Base-by-base conservation (phyloP, 2,329 filamentous ascomycete genomes). In the Pochonia chlamydosporia region DNA sequence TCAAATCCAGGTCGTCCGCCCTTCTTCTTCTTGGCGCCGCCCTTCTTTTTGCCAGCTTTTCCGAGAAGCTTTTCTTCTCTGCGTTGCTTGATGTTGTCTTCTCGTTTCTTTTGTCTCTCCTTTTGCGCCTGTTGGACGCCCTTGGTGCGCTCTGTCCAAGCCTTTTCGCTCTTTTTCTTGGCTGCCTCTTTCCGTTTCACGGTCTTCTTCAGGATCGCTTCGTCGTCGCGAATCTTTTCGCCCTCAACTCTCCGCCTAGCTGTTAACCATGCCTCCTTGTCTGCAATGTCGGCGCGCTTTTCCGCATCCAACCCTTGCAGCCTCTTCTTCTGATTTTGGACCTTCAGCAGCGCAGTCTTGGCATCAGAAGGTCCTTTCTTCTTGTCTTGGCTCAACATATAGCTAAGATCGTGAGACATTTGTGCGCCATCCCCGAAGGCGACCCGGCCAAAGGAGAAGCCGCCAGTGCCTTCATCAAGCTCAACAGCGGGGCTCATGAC, bases 261-360 rank as follows among this genome's bases (percentile, higher is more conserved):
- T 41, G 87, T 92, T 49, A 96, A 75, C 93, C 93, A 99, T 49
- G 84, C 74, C 59, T 99, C 92, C 73, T 97, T 97, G 67, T 96
- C 89, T 51, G 90, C 83, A 39, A 97, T 85, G 50, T 95, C 88
- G 52, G 84, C 84, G 47, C 87, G 85, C 71, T 96, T 95, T 55
- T 82, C 79, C 1, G 85, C 81, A 57, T 92, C 87, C 60, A 96
- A 79, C 24, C 73, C 78, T 39, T 83, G 78, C 25, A 97, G 71
- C 24, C 90, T 85, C 58, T 85, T 82, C 70, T 91, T 86, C 68
- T 96, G 92, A 60, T 89, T 87, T 68, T 96, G 85, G 1, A 89
- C 82, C 44, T 87, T 88, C 57, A 86, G 78, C n/a, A 99, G 81
- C 6, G 91, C 89, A 2, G 89, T 89, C 62, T 88, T 88, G 40